phyloP scores from a whole-genome alignment of 2,329 filamentous ascomycete species.

The Cladosporium sp. region DNA sequence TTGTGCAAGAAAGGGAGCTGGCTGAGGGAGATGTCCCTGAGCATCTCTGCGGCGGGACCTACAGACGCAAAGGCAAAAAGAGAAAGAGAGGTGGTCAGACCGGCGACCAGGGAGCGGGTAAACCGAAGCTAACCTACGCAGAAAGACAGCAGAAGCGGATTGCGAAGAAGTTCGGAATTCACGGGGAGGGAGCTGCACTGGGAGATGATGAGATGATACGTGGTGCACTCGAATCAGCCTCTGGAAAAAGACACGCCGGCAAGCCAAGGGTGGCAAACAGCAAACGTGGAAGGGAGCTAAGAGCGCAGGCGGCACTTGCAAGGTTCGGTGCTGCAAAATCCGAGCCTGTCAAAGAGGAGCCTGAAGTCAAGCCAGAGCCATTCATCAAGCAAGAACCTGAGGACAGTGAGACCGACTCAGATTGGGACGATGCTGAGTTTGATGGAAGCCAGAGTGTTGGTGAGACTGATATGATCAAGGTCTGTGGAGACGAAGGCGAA shows the following conservation, averaged over 20 bases:
- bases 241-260: conserved; percentile 59
- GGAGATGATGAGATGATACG: conserved; percentile 70
- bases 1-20: conserved; percentile 63
- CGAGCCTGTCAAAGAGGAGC: conserved; percentile 39
- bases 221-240: conserved; percentile 62
- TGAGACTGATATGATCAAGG: conserved; percentile 65
- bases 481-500: conserved; percentile 71
- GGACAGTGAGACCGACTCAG: conserved; percentile 58
- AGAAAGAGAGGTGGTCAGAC: conserved; percentile 59
- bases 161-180: conserved; percentile 78
- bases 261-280: conserved; percentile 76
- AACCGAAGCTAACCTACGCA: conserved; percentile 62
- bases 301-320: conserved; percentile 75
- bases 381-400: conserved; percentile 67
- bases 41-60: conserved; percentile 81
- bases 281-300: conserved; percentile 71
- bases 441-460: conserved; percentile 65
- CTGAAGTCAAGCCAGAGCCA: conserved; percentile 39
- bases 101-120: conserved; percentile 40
- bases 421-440: conserved; percentile 53
- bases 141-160: conserved; percentile 74
- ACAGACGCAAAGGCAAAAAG: conserved; percentile 57
- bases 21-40: conserved; percentile 47
- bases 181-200: conserved; percentile 70
- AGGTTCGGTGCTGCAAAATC: conserved; percentile 62